Conservation (phyloP, 768 basidiomycete genomes). For the Cystobasidium tubakii region DNA sequence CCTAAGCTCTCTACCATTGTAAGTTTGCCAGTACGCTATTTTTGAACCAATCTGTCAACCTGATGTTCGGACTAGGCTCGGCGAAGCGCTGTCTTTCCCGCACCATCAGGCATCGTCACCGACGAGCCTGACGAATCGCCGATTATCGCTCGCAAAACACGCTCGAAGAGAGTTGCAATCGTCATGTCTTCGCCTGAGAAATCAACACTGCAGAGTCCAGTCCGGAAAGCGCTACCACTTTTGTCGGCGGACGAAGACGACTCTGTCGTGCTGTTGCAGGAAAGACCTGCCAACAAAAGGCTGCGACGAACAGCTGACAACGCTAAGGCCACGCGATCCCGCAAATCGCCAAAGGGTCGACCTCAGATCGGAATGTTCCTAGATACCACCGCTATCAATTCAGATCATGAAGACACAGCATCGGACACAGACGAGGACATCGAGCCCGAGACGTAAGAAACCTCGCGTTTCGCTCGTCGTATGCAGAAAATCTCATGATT, state of each 20-base stretch:
- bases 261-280: neutral
- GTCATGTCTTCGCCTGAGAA: conserved; percentile 1
- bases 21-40: neutral
- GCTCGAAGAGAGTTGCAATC: neutral
- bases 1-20: neutral
- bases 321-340: neutral
- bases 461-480: neutral
- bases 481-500: neutral
- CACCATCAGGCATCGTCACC: neutral
- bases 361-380: conserved; percentile 1
- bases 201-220: neutral
- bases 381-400: conserved; percentile 20
- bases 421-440: conserved; percentile 8
- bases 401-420: conserved; percentile 23
- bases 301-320: neutral
- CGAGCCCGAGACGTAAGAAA: conserved; percentile 29
- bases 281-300: neutral
- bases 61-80: neutral
- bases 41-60: neutral
- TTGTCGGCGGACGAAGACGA: neutral
- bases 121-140: conserved; percentile 2
- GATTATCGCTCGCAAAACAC: neutral
- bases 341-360: neutral
- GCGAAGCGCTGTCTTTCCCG: neutral
- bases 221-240: neutral